These are phyloP conservation scores for Nematocida sp. DNA, from an alignment of 371 early-diverging fungal species.

Conservation along the genomic window DNA sequence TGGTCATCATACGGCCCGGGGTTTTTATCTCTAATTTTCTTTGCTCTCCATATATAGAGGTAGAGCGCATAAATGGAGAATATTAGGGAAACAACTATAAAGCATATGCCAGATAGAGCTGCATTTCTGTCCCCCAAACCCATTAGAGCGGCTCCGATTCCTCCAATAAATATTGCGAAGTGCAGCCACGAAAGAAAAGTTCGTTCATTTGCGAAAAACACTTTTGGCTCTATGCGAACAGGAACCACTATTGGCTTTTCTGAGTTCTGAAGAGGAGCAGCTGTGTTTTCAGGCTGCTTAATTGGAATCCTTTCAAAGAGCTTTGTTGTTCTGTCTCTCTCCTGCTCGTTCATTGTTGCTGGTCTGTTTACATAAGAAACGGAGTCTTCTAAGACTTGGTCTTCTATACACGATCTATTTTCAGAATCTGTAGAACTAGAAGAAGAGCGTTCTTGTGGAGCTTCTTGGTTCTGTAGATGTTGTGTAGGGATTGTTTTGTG, in stretches of 20 bases:
- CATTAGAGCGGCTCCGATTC: conserved; percentile 65
- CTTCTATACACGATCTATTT: conserved; percentile 12
- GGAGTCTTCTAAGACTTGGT: too few relatives aligned
- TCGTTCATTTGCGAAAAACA: conserved; percentile 96
- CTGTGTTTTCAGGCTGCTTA: conserved; percentile 22
- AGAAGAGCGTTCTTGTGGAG: neutral
- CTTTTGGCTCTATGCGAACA: conserved; percentile 89
- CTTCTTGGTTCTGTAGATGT: too few relatives aligned
- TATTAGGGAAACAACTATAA: conserved; percentile 74
- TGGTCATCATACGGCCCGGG: conserved; percentile 68
- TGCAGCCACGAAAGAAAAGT: conserved; percentile 90
- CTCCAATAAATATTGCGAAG: conserved; percentile 69
- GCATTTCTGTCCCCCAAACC: conserved; percentile 66
- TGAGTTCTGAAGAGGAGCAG: conserved; percentile 2
- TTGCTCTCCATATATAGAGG: conserved; percentile 83
- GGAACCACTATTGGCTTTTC: conserved; percentile 65
- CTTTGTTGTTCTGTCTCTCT: neutral
- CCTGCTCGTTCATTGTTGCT: conserved; percentile 51
- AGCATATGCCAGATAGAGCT: conserved; percentile 68
- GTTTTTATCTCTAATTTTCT: conserved; percentile 67
- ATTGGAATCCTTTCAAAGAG: conserved; percentile 27
- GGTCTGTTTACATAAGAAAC: conserved; percentile 38
- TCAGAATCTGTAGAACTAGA: neutral
- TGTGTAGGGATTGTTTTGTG: neutral
- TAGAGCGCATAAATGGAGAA: conserved; percentile 81